Evolutionary conservation across 805 yeast genomes (phyloP).

Genomic region (Candida schatavii): DNA sequence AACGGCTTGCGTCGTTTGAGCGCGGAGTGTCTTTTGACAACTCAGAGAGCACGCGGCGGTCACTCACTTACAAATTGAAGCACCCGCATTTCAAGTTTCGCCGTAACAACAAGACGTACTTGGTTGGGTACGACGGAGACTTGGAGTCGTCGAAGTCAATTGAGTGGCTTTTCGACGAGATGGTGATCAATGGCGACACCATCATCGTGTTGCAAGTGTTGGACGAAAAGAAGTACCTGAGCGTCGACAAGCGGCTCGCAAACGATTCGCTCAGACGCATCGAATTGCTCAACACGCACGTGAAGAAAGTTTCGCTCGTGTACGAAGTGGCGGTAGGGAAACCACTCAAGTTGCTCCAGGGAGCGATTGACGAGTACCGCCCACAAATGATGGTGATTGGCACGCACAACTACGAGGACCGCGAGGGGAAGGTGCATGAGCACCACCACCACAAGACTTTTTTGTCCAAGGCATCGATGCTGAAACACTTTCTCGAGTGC

Average conservation of each 20-base stretch:
- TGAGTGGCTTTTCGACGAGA: conserved; percentile 44
- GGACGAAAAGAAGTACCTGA: conserved; percentile 29
- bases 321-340: conserved; percentile 41
- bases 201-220: conserved; percentile 39
- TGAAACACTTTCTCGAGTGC: conserved; percentile 40
- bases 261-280: conserved; percentile 26
- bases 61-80: conserved; percentile 38
- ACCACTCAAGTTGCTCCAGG: conserved; percentile 36
- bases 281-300: conserved; percentile 32
- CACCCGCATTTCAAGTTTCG: conserved; percentile 43
- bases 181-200: conserved; percentile 43
- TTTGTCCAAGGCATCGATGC: conserved; percentile 32
- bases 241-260: conserved; percentile 29
- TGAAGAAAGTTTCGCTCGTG: conserved; percentile 36
- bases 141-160: conserved; percentile 37
- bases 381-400: conserved; percentile 48
- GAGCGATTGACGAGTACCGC: conserved; percentile 39
- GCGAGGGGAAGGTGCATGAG: conserved; percentile 7
- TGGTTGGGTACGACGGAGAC: conserved; percentile 39
- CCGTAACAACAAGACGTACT: conserved; percentile 41
- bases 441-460: conserved; percentile 21
- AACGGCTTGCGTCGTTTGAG: conserved; percentile 24
- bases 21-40: conserved; percentile 44
- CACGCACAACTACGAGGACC: conserved; percentile 31
- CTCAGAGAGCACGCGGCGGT: conserved; percentile 28